Base-by-base conservation (phyloP, 2,329 filamentous ascomycete species). In the Neoarthrinium moseri region DNA sequence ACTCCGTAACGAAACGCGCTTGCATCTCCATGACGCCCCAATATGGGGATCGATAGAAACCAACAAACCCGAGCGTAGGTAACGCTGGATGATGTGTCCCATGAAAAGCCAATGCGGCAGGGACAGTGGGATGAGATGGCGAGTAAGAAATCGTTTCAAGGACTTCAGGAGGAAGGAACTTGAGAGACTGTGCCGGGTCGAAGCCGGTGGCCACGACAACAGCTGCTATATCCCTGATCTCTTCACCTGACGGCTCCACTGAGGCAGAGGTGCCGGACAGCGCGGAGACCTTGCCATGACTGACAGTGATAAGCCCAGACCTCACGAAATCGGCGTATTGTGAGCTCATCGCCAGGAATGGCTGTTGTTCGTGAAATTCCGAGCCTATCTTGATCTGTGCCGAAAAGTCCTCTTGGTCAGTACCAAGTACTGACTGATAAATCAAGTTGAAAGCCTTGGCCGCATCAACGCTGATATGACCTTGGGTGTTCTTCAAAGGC, bases 21-120 rank as follows among this genome's bases (percentile, higher is more conserved):
- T 95, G 89, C 85, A 91, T 88, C 63, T 94, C 89, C 77, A 92
- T 90, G 0, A 91, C 83, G 1, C 86, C 86, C 89, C 89, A 95
- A 62, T 89, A 94, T 0, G 89, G 88, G 0, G 87, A 87, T 50
- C 89, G 79, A 59, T 95, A 95, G 65, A 91, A 90, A 1, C 89
- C 89, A 1, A 94, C 84, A 56, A 94, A 91, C 1, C 87, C 88
- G 0, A 94, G 67, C 5, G 78, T 78, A 0, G 84, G 77, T 0
- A 91, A 64, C 0, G 72, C 67, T 0, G 77, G 75, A 47, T 84
- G 80, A 45, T 84, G 71, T 0, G 83, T 84, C 1, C 79, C 80
- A 52, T 88, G 84, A 40, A 86, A 83, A 18, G 85, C 81, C 1
- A 94, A 71, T 0, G 86, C 78, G 1, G 89, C 62, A 0, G 84